phyloP scores from a whole-genome alignment of 139 green algal genomes.

The Picochlorum costavermella region DNA sequence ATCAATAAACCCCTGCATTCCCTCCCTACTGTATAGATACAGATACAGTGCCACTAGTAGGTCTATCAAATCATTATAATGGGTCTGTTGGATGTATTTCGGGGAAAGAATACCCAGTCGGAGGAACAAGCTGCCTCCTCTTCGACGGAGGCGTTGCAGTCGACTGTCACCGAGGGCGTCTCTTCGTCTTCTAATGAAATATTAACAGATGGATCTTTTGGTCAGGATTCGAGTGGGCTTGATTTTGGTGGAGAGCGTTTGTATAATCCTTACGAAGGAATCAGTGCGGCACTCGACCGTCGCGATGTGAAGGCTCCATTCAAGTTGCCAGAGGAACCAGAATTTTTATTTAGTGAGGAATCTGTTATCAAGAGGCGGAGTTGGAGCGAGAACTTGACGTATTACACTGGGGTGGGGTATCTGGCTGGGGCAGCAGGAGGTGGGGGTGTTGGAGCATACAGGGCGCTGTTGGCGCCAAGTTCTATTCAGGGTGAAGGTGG shows the following conservation, averaged over 20 bases:
- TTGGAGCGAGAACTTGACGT: conserved; percentile 84
- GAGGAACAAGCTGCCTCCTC: neutral
- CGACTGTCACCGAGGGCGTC: too few relatives aligned
- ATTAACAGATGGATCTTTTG: too few relatives aligned
- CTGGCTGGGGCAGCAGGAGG: conserved; percentile 44
- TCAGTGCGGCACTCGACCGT: conserved; percentile 28
- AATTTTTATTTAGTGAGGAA: conserved; percentile 87
- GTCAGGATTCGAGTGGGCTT: too few relatives aligned
- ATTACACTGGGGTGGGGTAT: conserved; percentile 83
- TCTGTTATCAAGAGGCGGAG: conserved; percentile 51
- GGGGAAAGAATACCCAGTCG: neutral
- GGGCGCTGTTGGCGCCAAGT: conserved; percentile 23
- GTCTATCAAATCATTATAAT: too few relatives aligned
- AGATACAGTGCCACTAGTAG: too few relatives aligned
- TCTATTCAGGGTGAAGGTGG: conserved; percentile 17
- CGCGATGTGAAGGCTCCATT: conserved; percentile 30
- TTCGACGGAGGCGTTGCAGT: neutral
- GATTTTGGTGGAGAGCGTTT: conserved; percentile 11
- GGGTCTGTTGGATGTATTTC: conserved; percentile 7
- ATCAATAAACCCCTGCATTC: too few relatives aligned
- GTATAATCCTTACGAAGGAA: conserved; percentile 61
- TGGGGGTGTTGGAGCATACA: conserved; percentile 27
- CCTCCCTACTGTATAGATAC: too few relatives aligned
- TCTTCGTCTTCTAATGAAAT: too few relatives aligned
- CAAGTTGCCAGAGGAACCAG: conserved; percentile 55